Percentiles rank a stretch among this genome's conserved stretches.
Evolutionary conservation across 169 alveolate species (phyloP).

Genomic region (Cryptosporidium sp.): DNA sequence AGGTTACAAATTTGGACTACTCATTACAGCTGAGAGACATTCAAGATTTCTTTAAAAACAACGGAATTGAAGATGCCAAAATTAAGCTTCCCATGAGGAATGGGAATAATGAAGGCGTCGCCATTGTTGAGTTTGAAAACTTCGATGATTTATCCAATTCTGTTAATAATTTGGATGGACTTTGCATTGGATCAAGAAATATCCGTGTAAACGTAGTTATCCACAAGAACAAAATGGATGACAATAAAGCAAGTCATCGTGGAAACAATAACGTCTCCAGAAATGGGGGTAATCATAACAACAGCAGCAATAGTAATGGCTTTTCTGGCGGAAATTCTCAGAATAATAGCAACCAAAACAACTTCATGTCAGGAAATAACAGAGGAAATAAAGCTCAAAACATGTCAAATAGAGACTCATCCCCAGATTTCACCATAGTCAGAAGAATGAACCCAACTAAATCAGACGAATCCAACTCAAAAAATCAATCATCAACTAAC

Average conservation of each 20-base stretch:
- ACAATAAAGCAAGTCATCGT: not conserved
- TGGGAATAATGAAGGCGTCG: constrained; percentile 67
- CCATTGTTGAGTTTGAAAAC: constrained; percentile 62
- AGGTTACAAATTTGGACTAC: constrained; percentile 56
- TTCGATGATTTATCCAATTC: constrained; percentile 38
- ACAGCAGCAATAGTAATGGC: not conserved
- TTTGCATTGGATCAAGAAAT: constrained; percentile 67
- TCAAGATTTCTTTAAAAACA: constrained; percentile 42
- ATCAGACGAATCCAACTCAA: not conserved
- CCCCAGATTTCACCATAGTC: constrained; percentile 66
- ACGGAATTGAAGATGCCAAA: constrained; percentile 21
- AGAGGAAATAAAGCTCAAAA: not conserved
- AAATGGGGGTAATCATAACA: not conserved
- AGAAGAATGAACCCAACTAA: constrained; percentile 24
- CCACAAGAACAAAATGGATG: constrained; percentile 22
- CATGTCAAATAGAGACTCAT: constrained; percentile 47
- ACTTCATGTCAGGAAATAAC: not conserved
- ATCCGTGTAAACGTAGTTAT: constrained; percentile 22
- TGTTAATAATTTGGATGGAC: constrained; percentile 36
- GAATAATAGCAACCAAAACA: not conserved
- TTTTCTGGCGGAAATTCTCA: not conserved
- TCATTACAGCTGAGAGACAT: constrained; percentile 33
- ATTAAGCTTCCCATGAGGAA: constrained; percentile 58
- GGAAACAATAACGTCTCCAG: not conserved
- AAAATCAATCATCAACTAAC: not conserved